Base-by-base conservation (phyloP, 2,329 filamentous ascomycete species). In the Trichoderma guizhouense region DNA sequence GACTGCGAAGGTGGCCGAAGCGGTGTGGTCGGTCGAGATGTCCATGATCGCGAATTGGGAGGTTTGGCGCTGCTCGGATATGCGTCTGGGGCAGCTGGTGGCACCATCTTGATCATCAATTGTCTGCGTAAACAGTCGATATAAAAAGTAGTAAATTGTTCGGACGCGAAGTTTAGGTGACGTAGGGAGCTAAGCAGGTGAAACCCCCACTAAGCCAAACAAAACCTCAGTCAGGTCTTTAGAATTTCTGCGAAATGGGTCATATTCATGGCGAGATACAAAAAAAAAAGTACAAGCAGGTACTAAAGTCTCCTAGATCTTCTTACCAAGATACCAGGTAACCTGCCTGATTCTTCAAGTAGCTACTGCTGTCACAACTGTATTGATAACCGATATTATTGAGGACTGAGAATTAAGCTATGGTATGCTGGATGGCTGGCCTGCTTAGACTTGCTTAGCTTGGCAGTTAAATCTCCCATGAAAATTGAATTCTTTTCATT, bases 1-100 rank as follows among this genome's bases (percentile, higher is more conserved):
- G 93, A 94, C 67, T 95, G 92, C 4, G 95, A 98, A 24, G 93
- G 94, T 18, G 95, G 93, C 63, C 95, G 93, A 11, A 99, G 89
- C 34, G 96, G 96, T 5, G 96, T 98, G 2, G 95, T 97, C 26
- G 95, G 96, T 73, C 93, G 91, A 55, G 93, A 94, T 6, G 87
- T 87, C 63, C 86, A 87, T 62, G 88, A n/a, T 11, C 71, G 61
- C 14, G 67, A 55, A 62, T 34, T 53, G 14, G 36, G 15, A 34
- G 12, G 60, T 39, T 70, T 62, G 21, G 12, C 36, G 39, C 68
- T 55, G 39, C 39, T 51, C 9, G 24, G 47, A 30, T 70, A 53
- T 28, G 43, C 28, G n/a, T 70, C 68, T 21, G 58, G 30, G 15
- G 30, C 47, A 3, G 26, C 58, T 58, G 55, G 55, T 7, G 65